Base-by-base conservation (phyloP, 1,284 basidiomycete genomes). In the Cryptococcus amylolentus region DNA sequence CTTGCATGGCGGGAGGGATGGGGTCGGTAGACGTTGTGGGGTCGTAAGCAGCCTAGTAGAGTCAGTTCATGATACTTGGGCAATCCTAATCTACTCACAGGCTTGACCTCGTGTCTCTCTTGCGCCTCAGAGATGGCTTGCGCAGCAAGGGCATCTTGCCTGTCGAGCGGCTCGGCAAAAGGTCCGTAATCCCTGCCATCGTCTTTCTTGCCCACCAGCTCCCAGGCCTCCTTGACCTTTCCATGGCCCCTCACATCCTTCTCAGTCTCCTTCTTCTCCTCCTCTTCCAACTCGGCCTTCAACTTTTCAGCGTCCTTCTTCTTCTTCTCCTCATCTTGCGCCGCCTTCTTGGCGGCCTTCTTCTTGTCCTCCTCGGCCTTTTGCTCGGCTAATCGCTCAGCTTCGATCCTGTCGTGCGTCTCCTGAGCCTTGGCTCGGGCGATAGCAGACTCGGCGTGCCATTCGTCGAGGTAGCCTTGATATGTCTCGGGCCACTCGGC, bases 351-450 rank as follows among this genome's bases (percentile, higher is more conserved):
- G 51, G 65, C 58, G 28, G 59, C 62, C 35, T 53, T 60, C 16
- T 46, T 46, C 38, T 62, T 58, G 31, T 67, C 63, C 49, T 67
- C 55, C 7, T 47, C 56, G n/a, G 58, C 60, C 44, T 54, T 61
- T 27, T 57, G 60, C 8, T 55, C 63, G 26, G 68, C 64, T 1
- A 61, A 62, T 26, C 55, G 59, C 52, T 75, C 69, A 12, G 66
- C 80, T 69, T 89, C 88, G 84, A 88, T 88, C 56, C 81, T 79
- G 45, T 82, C 81, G n/a, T 88, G 84, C 68, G 86, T 84, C 57
- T 80, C 81, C 75, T 88, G 86, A 8, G 88, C 87, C 71, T 87
- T 89, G 64, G 83, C 80, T 51, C 89, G 85, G 44, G 86, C 86
- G 58, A 84, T 83, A 37, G 87, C 84, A 28, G 86, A 87, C 67